Conservation (phyloP, 2,329 filamentous ascomycete genomes). For the Dothideomycetes sp. region DNA sequence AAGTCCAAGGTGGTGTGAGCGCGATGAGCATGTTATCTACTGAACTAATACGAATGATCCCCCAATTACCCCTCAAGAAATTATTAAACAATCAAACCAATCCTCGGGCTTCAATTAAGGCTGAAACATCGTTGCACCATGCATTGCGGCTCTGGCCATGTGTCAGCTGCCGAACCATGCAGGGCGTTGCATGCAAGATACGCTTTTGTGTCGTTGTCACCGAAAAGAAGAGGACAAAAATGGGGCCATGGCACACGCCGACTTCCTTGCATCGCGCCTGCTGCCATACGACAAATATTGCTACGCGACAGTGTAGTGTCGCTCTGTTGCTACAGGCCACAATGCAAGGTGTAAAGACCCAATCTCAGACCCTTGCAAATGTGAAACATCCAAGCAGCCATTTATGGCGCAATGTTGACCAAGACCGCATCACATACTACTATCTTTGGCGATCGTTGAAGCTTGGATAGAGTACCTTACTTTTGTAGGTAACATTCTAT, state of each 20-base stretch:
- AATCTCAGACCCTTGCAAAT: background rate
- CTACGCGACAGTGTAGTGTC: too few relatives aligned
- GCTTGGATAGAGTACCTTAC: too few relatives aligned
- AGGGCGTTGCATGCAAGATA: background rate
- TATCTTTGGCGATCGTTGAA: too few relatives aligned
- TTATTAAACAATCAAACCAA: background rate
- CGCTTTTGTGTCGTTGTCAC: background rate
- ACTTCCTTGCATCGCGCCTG: background rate
- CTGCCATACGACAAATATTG: too few relatives aligned
- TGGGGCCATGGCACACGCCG: background rate
- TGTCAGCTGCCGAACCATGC: background rate
- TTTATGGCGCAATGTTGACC: background rate
- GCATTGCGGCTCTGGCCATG: background rate
- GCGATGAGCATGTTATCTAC: background rate
- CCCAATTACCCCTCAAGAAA: too few relatives aligned
- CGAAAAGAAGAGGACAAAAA: background rate
- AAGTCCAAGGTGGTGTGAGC: background rate
- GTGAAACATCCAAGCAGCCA: constrained; percentile 2
- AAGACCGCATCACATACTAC: background rate
- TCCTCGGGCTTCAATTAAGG: background rate
- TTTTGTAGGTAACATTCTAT: too few relatives aligned
- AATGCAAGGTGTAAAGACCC: background rate
- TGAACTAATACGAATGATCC: background rate
- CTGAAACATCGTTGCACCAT: background rate
- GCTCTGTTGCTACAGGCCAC: background rate